Percentiles rank a stretch among this genome's conserved stretches.
phyloP scores from a whole-genome alignment of 169 alveolate genomes.

The Plasmodium knowlesi region DNA sequence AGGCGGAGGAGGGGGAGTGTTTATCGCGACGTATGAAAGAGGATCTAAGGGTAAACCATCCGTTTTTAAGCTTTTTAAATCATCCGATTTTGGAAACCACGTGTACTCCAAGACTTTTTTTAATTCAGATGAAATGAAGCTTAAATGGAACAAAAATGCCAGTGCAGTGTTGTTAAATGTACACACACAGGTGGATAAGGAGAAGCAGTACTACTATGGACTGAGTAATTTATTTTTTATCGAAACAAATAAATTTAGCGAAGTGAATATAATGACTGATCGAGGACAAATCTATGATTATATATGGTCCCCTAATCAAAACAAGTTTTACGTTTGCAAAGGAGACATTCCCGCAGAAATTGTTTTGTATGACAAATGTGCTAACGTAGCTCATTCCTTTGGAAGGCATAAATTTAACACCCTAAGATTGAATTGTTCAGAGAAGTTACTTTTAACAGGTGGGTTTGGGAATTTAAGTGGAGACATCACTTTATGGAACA shows the following conservation, averaged over 20 bases:
- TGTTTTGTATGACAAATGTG: constrained; percentile 77
- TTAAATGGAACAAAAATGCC: constrained; percentile 84
- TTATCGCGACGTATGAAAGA: constrained; percentile 51
- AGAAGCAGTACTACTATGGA: constrained; percentile 81
- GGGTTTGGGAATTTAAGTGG: constrained; percentile 95
- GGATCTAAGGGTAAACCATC: constrained; percentile 63
- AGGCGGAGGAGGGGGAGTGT: not conserved
- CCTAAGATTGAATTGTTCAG: constrained; percentile 84
- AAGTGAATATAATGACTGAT: constrained; percentile 42
- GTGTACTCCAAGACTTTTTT: constrained; percentile 71
- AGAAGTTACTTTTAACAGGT: constrained; percentile 86
- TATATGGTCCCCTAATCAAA: constrained; percentile 81
- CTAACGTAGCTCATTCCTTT: constrained; percentile 76
- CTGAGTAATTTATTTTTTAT: constrained; percentile 78
- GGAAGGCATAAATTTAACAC: constrained; percentile 89
- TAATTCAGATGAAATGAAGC: constrained; percentile 82
- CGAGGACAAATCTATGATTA: constrained; percentile 82
- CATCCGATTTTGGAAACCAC: constrained; percentile 5
- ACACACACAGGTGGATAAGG: constrained; percentile 82
- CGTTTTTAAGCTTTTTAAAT: constrained; percentile 29
- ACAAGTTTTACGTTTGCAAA: constrained; percentile 80
- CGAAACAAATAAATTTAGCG: constrained; percentile 42
- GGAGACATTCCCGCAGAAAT: constrained; percentile 84
- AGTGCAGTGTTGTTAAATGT: constrained; percentile 78
- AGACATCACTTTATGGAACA: constrained; percentile 92